A percentile compares a stretch with the other conserved stretches of the same genome.
Conservation (phyloP, 202 grass and related monocot species). For the Carex arenaria region DNA sequence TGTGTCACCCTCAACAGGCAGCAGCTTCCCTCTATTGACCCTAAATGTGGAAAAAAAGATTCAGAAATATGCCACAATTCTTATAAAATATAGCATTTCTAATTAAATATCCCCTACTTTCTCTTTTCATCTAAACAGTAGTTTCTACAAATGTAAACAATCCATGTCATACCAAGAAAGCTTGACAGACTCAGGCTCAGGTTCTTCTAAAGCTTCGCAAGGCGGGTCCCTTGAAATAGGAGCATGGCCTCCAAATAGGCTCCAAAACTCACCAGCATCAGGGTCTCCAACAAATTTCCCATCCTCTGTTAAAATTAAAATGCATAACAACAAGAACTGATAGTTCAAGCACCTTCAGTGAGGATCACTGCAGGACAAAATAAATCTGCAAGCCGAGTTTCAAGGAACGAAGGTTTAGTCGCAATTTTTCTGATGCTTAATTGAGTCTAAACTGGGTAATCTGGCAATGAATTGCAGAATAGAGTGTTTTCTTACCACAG, state of each 20-base stretch:
- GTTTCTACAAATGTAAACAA: constrained; percentile 17
- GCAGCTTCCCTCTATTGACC: constrained; percentile 59
- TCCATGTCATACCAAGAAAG: constrained; percentile 58
- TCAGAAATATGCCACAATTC: constrained; percentile 7
- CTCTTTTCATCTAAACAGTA: background rate
- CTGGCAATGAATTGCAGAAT: background rate
- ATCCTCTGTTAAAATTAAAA: constrained; percentile 56
- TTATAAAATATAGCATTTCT: constrained; percentile 1
- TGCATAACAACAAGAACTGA: background rate
- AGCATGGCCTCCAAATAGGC: constrained; percentile 86
- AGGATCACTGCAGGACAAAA: background rate
- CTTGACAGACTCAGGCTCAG: constrained; percentile 27
- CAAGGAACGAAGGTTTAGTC: background rate
- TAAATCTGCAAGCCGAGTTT: background rate
- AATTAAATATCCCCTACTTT: background rate
- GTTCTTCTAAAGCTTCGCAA: constrained; percentile 22
- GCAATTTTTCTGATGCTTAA: background rate
- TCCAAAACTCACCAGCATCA: constrained; percentile 93
- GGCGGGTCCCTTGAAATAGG: constrained; percentile 58
- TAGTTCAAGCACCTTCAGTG: background rate
- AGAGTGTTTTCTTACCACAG: background rate
- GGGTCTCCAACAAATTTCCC: constrained; percentile 82
- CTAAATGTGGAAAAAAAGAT: constrained; percentile 35
- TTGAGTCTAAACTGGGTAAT: background rate
- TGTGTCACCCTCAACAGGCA: constrained; percentile 36